phyloP scores from a whole-genome alignment of 768 basidiomycete genomes.

The Sporobolomyces pararoseus region DNA sequence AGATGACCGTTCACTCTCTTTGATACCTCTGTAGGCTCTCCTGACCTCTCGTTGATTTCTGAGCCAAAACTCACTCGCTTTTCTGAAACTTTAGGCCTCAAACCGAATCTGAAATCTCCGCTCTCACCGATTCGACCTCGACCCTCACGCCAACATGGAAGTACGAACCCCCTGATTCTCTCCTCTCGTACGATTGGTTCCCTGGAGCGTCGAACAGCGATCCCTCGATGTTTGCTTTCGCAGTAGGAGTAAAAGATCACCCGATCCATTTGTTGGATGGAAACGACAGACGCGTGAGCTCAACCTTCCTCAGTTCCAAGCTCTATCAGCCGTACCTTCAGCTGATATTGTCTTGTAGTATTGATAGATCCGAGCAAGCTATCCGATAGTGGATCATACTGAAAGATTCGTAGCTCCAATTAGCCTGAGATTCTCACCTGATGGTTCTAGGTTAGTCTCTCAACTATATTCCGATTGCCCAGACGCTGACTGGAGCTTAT shows the following conservation, averaged over 20 bases:
- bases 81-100: too few relatives aligned
- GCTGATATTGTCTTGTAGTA: neutral
- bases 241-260: conserved; percentile 75
- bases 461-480: neutral
- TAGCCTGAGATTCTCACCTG: conserved; percentile 69
- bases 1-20: conserved; percentile 65
- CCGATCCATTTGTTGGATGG: conserved; percentile 84
- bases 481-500: neutral
- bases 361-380: conserved; percentile 77
- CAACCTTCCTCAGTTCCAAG: neutral
- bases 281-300: conserved; percentile 60
- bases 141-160: conserved; percentile 6
- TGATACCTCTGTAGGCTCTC: conserved; percentile 56
- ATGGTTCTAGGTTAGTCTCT: conserved; percentile 59
- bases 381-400: conserved; percentile 86
- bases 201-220: conserved; percentile 64
- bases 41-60: neutral
- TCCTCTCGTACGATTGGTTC: conserved; percentile 39
- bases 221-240: conserved; percentile 71
- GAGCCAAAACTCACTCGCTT: neutral
- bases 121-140: conserved; percentile 12
- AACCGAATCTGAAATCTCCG: too few relatives aligned
- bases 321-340: too few relatives aligned
- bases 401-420: conserved; percentile 86
- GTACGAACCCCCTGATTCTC: conserved; percentile 22